These are phyloP conservation scores for Venturia pyrina DNA, from an alignment of 2,329 filamentous ascomycete species.

Conservation along the genomic window DNA sequence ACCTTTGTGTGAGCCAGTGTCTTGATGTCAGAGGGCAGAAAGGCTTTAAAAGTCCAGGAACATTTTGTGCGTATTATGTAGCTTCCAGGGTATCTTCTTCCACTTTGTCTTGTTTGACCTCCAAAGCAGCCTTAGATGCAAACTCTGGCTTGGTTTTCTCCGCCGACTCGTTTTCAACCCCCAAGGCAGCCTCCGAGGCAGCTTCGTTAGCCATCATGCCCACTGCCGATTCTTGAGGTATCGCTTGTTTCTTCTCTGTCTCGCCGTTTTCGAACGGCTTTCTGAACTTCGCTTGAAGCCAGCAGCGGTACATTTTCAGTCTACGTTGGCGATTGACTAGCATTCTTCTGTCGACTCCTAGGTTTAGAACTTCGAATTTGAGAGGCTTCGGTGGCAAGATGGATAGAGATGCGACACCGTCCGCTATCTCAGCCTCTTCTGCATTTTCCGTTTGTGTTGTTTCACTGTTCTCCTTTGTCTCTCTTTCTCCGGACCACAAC, in stretches of 20 bases:
- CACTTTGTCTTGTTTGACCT: not conserved
- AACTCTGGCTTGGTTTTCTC: not conserved
- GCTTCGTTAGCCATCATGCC: constrained; percentile 7
- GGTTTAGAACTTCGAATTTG: constrained; percentile 58
- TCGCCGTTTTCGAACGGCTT: constrained; percentile 36
- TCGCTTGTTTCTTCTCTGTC: not conserved
- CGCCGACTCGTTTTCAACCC: not conserved
- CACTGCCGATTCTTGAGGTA: not conserved
- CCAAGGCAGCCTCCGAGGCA: not conserved
- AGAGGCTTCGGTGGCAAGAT: constrained; percentile 14
- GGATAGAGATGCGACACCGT: constrained; percentile 26
- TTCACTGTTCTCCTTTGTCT: constrained; percentile 13
- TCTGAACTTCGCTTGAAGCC: constrained; percentile 76
- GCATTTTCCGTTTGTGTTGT: constrained; percentile 1
- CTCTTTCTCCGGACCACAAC: constrained; percentile 58
- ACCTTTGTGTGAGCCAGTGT: not conserved
- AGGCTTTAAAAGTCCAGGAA: not conserved
- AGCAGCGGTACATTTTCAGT: constrained; percentile 98
- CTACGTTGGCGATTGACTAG: constrained; percentile 84
- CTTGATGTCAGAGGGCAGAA: not conserved
- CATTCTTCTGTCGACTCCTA: constrained; percentile 79
- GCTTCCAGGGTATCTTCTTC: not conserved
- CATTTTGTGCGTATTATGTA: not conserved
- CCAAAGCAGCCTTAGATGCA: not conserved
- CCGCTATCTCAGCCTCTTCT: constrained; percentile 11